Base-by-base conservation (phyloP, 2,329 filamentous ascomycete genomes). In the Leptographium radiaticola region DNA sequence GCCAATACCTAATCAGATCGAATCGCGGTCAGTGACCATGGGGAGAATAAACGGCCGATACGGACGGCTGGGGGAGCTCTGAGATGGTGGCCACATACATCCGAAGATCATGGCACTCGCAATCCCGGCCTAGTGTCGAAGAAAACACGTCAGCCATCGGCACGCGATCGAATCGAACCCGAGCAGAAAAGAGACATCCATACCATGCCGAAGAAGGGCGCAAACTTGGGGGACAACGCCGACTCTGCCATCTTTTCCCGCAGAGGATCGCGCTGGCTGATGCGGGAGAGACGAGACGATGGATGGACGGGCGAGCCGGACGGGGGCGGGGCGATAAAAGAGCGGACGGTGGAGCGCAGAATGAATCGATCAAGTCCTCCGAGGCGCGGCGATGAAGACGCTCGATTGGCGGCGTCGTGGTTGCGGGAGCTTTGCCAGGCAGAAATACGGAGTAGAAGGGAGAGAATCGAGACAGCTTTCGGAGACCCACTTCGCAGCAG, bases 131-230 rank as follows among this genome's bases (percentile, higher is more conserved):
- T 89, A 66, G 4, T 16, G 2, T 5, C 15, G 6, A 30, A 18
- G 5, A 30, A 6, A 48, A 20, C 10, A 25, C 16, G 51, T 51
- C 48, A 55, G 53, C 43, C 3, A 33, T 8, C 13, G 3, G 40
- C 34, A 36, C 9, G 9, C 2, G 10, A 43, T 8, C n/a, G 5
- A 43, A 34, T 8, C 13, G 20, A 34, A 16, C n/a, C 15, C 43
- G 31, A 39, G 25, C 31, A 50, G 49, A 49, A 53, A 11, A 34
- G 33, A 44, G 31, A 56, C 49, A 50, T 40, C 53, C 83, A 71
- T 75, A 89, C 86, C 86, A 91, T 89, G 75, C 87, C 87, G 68
- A 91, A 78, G 75, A 91, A 93, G 63, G 87, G 87, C 73, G 87
- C 87, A 68, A 90, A 91, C 71, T 86, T 87, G 63, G 87, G 87